phyloP scores from a whole-genome alignment of 495 filamentous ascomycete genomes.

The Penicillium bialowiezense region DNA sequence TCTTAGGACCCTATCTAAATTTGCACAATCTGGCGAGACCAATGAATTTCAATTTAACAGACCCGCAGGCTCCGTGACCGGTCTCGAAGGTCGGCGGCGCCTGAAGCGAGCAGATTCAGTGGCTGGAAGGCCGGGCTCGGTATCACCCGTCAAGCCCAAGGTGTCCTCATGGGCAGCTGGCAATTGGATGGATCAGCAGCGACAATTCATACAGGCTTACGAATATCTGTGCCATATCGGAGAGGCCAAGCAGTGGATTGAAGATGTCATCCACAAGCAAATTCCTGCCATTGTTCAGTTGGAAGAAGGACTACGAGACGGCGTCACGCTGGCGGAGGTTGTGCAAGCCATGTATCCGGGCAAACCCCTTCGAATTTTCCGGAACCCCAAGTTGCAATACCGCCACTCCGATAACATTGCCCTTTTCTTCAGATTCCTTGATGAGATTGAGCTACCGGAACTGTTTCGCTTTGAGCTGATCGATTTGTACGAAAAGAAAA shows the following conservation, averaged over 20 bases:
- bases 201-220: conserved; percentile 95
- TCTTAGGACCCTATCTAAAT: conserved; percentile 80
- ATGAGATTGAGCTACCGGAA: conserved; percentile 91
- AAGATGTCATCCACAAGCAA: conserved; percentile 82
- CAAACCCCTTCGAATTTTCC: conserved; percentile 76
- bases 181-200: conserved; percentile 98
- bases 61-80: conserved; percentile 77
- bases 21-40: conserved; percentile 69
- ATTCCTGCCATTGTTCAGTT: conserved; percentile 95
- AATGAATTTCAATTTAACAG: conserved; percentile 78
- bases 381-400: conserved; percentile 78
- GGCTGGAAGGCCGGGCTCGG: conserved; percentile 41
- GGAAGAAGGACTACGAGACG: conserved; percentile 89
- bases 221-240: conserved; percentile 99
- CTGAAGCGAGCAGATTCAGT: conserved; percentile 72
- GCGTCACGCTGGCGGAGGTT: conserved; percentile 93
- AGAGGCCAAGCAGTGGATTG: conserved; percentile 99
- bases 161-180: conserved; percentile 73
- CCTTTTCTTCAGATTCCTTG: conserved; percentile 86
- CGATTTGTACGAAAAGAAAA: conserved; percentile 99
- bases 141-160: conserved; percentile 47
- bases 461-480: conserved; percentile 98
- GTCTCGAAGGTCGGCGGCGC: conserved; percentile 76
- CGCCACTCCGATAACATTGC: conserved; percentile 98
- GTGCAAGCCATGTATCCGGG: conserved; percentile 84